Base-by-base conservation (phyloP, 768 basidiomycete genomes). In the Mycena floridula region DNA sequence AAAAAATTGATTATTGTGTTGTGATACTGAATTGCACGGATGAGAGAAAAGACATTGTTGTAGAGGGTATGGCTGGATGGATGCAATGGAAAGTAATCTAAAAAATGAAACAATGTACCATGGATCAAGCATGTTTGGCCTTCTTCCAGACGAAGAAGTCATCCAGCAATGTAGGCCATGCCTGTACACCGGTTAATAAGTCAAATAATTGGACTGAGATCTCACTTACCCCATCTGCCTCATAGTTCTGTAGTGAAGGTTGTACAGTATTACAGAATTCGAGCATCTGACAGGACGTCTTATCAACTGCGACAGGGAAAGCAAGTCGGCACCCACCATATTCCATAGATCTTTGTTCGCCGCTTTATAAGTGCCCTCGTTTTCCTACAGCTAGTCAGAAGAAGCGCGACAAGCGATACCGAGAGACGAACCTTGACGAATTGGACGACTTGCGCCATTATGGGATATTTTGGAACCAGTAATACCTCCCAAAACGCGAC, bases 291-390 rank as follows among this genome's bases (percentile, higher is more conserved):
- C 43, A 42, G 35, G 9, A 16, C 8, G 30, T 21, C 42, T 49
- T 6, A 42, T 26, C 9, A 28, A 45, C 1, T 21, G 7, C 21
- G 16, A 39, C 43, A 27, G 36, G 21, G 8, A 42, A 23, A 25
- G 2, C 13, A 50, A 15, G 12, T 37, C 11, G 9, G 21, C 24
- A 21, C 72, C 12, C 48, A 85, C 88, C 89, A 91, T 91, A 45
- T 63, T 76, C 89, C 89, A 93, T 7, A 90, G 64, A 62, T 93
- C 89, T 56, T 87, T 87, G 61, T 89, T 91, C 12, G 81, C 78
- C 0, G 82, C 85, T 56, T 82, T 89, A 63, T 87, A 89, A 3
- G 66, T 72, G 6, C 73, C 76, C 48, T 62, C 69, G 41, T 77
- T 69, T 50, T 75, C 68, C 67, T 74, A 25, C 40, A 25, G n/a